Conservation (phyloP, 2,329 filamentous ascomycete species). For the Exophiala viscosa region DNA sequence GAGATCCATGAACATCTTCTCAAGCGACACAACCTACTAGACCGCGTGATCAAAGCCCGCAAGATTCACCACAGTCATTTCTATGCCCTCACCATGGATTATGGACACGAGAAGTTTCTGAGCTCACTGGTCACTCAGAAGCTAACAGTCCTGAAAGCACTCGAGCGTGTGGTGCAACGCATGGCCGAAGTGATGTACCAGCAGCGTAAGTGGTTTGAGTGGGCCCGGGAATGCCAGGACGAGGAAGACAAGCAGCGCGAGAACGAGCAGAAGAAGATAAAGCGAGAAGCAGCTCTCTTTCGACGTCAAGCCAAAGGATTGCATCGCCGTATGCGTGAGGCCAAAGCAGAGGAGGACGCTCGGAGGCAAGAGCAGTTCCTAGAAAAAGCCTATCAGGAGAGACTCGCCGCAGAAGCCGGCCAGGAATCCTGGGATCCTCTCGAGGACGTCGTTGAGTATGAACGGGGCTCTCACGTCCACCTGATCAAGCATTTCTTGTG, state of each 20-base stretch:
- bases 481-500: constrained; percentile 47
- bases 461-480: constrained; percentile 43
- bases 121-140: constrained; percentile 38
- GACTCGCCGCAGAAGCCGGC: no score
- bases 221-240: constrained; percentile 45
- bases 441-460: constrained; percentile 43
- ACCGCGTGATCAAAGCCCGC: constrained; percentile 41
- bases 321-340: constrained; percentile 38
- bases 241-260: constrained; percentile 45
- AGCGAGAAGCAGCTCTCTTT: constrained; percentile 48
- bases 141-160: constrained; percentile 36
- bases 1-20: constrained; percentile 35
- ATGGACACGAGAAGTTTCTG: constrained; percentile 43
- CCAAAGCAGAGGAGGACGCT: constrained; percentile 41
- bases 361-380: constrained; percentile 45
- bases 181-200: constrained; percentile 44
- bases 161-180: constrained; percentile 44
- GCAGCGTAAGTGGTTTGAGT: constrained; percentile 48
- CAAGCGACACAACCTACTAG: constrained; percentile 36
- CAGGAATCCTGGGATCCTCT: no score
- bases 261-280: constrained; percentile 49
- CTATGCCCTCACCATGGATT: constrained; percentile 42
- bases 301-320: constrained; percentile 45
- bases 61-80: constrained; percentile 44
- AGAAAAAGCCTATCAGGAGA: no score